A percentile compares a stretch with the other conserved stretches of the same genome.
Conservation (phyloP, 2,329 filamentous ascomycete genomes). For the Trichophyton simii region DNA sequence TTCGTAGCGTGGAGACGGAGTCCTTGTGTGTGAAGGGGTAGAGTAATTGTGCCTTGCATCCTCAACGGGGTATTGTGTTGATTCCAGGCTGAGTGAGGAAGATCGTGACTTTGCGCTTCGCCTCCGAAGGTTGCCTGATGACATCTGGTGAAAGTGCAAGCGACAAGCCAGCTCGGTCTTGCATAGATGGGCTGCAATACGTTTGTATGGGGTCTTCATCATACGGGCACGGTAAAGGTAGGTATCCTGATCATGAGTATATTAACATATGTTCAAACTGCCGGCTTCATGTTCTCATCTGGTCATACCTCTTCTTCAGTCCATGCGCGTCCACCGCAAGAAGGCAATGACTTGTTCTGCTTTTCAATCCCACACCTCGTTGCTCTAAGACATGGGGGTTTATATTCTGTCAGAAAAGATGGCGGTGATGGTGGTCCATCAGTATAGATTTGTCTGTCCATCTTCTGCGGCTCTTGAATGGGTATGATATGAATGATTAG, state of each 20-base stretch:
- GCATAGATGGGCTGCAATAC: conserved; percentile 71
- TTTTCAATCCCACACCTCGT: conserved; percentile 48
- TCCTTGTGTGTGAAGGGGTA: conserved; percentile 5
- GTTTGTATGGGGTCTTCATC: conserved; percentile 84
- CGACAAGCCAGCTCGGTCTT: conserved; percentile 82
- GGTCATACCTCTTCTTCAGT: conserved; percentile 68
- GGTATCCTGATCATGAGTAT: conserved; percentile 47
- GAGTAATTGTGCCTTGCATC: conserved; percentile 4
- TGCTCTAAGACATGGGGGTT: not conserved
- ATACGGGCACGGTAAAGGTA: conserved; percentile 74
- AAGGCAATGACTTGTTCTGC: conserved; percentile 55
- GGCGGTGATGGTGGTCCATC: not conserved
- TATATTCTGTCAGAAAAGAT: not conserved
- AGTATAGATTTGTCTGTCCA: not conserved
- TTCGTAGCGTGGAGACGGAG: conserved; percentile 3
- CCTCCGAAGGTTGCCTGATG: conserved; percentile 67
- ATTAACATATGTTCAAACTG: not conserved
- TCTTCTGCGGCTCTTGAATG: not conserved
- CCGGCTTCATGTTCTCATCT: not conserved
- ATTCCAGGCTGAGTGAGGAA: conserved; percentile 39
- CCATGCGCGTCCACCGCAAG: conserved; percentile 68
- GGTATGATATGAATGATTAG: not conserved
- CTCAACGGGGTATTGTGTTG: conserved; percentile 17
- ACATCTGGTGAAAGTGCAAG: conserved; percentile 76
- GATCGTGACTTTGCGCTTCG: conserved; percentile 62